Conservation (phyloP, 2,329 filamentous ascomycete genomes). For the Alternaria triticina region DNA sequence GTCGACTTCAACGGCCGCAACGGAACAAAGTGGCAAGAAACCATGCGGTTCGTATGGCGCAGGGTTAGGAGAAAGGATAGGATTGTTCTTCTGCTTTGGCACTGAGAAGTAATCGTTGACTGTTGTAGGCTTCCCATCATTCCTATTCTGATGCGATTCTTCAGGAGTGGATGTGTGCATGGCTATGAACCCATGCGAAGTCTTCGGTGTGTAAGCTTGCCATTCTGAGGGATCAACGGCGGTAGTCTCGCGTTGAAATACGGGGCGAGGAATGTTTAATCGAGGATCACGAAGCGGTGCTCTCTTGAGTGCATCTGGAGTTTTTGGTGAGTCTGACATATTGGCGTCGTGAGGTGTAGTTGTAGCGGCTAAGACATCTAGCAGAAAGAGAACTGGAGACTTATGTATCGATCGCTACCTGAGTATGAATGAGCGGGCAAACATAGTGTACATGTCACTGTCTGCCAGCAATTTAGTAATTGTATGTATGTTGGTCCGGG, state of each 20-base stretch:
- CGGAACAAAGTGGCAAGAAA: neutral
- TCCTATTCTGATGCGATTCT: neutral
- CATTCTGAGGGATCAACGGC: neutral
- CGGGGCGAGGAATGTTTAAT: neutral
- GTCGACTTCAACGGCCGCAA: neutral
- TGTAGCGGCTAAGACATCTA: fast-evolving
- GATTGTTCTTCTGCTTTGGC: neutral
- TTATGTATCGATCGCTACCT: neutral
- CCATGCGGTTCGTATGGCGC: neutral
- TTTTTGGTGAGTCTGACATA: neutral
- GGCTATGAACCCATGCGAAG: neutral
- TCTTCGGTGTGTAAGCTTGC: neutral
- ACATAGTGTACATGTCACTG: neutral
- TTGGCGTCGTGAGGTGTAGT: fast-evolving
- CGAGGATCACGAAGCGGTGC: neutral
- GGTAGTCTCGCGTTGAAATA: neutral
- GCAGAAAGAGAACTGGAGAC: fast-evolving
- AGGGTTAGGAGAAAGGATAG: neutral
- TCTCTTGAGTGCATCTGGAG: neutral
- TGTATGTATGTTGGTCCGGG: neutral
- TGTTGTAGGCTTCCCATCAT: too few species aligned
- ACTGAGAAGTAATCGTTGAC: neutral
- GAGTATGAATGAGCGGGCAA: neutral
- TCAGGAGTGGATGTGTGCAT: neutral
- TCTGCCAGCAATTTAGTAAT: neutral